A percentile compares a stretch with the other conserved stretches of the same genome.
Conservation (phyloP, 805 yeast species). For the Kazachstania taianensis region DNA sequence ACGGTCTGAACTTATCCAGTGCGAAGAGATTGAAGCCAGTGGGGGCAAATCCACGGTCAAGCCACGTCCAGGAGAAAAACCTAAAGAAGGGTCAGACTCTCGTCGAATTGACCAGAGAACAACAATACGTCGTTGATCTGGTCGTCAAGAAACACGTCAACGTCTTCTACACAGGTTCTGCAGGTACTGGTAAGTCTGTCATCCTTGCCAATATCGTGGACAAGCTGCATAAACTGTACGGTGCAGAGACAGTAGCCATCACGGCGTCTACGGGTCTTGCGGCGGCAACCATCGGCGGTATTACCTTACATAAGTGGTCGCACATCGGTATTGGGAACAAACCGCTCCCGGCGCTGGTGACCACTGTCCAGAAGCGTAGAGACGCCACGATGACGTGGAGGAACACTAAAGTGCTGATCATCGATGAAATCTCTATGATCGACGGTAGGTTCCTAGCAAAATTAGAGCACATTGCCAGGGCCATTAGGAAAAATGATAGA, state of each 20-base stretch:
- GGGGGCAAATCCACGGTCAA: neutral
- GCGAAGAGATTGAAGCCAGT: conserved; percentile 15
- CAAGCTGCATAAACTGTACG: conserved; percentile 37
- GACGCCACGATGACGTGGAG: conserved; percentile 42
- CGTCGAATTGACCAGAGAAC: conserved; percentile 36
- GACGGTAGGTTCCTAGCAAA: conserved; percentile 60
- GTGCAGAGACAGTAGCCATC: conserved; percentile 48
- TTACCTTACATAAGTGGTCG: conserved; percentile 65
- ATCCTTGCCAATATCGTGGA: conserved; percentile 57
- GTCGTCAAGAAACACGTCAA: conserved; percentile 43
- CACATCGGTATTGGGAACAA: conserved; percentile 68
- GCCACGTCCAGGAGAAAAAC: neutral
- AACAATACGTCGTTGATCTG: conserved; percentile 39
- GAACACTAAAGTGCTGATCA: conserved; percentile 48
- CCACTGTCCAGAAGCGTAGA: conserved; percentile 11
- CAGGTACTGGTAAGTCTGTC: conserved; percentile 96
- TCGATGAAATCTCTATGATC: conserved; percentile 77
- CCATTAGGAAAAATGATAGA: conserved; percentile 32
- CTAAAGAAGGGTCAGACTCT: conserved; percentile 1
- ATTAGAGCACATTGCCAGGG: conserved; percentile 49
- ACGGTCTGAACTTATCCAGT: conserved; percentile 12
- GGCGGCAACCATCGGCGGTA: conserved; percentile 73
- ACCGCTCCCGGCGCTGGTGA: conserved; percentile 33
- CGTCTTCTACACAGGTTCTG: conserved; percentile 83
- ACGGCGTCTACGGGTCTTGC: conserved; percentile 84